Evolutionary conservation across 257 asterid species (phyloP).

Genomic region (Datura wrightii): DNA sequence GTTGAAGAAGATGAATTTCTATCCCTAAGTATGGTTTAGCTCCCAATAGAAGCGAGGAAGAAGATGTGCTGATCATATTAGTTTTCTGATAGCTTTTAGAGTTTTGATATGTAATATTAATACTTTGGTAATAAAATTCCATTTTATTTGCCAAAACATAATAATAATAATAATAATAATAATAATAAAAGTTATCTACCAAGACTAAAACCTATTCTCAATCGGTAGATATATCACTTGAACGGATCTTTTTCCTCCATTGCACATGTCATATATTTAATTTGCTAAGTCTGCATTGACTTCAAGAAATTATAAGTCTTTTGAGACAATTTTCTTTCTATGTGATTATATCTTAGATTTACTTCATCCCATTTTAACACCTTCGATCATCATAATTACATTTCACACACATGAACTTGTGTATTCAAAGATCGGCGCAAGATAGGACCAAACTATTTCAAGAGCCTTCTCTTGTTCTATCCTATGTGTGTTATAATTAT

Average conservation of each 20-base stretch:
- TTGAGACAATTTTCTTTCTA: neutral
- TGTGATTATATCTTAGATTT: neutral
- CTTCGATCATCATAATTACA: neutral
- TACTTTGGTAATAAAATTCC: too few relatives aligned
- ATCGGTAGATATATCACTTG: neutral
- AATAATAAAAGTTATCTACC: neutral
- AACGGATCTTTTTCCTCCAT: neutral
- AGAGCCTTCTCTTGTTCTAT: neutral
- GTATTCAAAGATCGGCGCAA: neutral
- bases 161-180: neutral
- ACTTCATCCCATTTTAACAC: neutral
- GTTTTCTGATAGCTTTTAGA: too few relatives aligned
- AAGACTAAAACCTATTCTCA: neutral
- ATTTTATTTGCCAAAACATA: too few relatives aligned
- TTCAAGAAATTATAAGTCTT: neutral
- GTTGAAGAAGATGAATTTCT: too few relatives aligned
- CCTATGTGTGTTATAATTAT: neutral
- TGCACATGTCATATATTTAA: neutral
- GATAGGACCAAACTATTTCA: neutral
- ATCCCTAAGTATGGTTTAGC: too few relatives aligned
- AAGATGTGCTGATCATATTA: too few relatives aligned
- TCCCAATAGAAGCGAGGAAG: too few relatives aligned
- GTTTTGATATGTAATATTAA: too few relatives aligned
- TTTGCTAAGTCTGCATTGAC: neutral
- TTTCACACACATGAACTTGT: neutral